These are phyloP conservation scores for Gossypium turneri DNA, from an alignment of 345 rosid genomes.

Conservation along the genomic window DNA sequence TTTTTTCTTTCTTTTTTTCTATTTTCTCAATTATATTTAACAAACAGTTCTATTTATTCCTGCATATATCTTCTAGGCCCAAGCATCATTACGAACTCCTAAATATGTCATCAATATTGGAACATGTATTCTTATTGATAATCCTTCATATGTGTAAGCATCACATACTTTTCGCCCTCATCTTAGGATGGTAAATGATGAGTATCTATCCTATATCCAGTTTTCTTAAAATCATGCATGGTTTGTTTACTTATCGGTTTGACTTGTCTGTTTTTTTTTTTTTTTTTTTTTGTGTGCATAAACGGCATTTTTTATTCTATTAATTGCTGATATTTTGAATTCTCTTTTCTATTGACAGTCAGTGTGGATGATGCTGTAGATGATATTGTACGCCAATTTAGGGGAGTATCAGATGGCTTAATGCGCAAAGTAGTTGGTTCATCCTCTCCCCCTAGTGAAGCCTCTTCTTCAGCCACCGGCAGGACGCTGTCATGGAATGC, in stretches of 20 bases:
- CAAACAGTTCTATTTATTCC: neutral
- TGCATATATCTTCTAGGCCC: neutral
- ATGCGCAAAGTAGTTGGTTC: slow-evolving; percentile 75
- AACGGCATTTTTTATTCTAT: neutral
- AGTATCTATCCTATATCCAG: neutral
- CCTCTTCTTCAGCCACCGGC: slow-evolving; percentile 24
- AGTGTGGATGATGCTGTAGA: slow-evolving; percentile 98
- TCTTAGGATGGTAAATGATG: slow-evolving; percentile 1
- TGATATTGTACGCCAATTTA: slow-evolving; percentile 87
- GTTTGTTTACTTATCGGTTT: neutral
- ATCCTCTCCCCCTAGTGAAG: slow-evolving; percentile 41
- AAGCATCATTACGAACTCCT: neutral
- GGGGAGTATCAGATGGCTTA: slow-evolving; percentile 91
- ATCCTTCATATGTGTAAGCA: neutral
- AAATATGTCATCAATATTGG: neutral
- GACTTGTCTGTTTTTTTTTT: slow-evolving; percentile 12
- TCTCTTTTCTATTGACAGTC: slow-evolving; percentile 40
- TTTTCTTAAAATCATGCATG: neutral
- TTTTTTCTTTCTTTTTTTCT: neutral
- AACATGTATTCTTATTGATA: neutral
- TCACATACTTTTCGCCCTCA: neutral
- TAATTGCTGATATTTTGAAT: neutral
- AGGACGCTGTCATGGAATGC: slow-evolving; percentile 60
- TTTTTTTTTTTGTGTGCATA: neutral
- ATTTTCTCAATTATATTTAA: neutral